Base-by-base conservation (phyloP, 2,329 filamentous ascomycete species). In the Talaromyces funiculosus region DNA sequence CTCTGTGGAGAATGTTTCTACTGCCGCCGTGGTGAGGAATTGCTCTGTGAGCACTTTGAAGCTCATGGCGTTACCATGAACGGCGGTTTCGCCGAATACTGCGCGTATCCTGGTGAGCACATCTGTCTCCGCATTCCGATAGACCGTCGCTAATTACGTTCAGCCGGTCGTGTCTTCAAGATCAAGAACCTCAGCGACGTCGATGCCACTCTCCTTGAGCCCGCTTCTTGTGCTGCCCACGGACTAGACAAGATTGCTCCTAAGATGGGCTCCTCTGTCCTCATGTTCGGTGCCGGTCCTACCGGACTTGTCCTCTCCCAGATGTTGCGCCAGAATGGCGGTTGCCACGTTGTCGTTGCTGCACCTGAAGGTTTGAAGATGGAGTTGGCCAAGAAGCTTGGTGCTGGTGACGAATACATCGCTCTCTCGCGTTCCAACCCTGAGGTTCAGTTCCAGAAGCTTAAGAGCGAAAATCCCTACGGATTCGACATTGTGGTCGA, bases 401-500 rank as follows among this genome's bases (percentile, higher is more conserved):
- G 71, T 22, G 77, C 80, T 7, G 81, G 77, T 16, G 80, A 82
- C 57, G 74, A 76, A 61, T 82, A 80, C 61, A 62, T 82, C 24
- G 72, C 72, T 35, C 74, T 82, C 22, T 80, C 78, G 1, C 75
- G 77, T 37, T 69, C 73, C 62, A 78, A 86, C 64, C 80, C 85
- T 5, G 74, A 78, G 38, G 80, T 79, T 16, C 85, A 88, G 68
- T 87, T 88, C 72, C 76, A 81, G 47, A 77, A 85, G 67, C 75
- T 90, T 63, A 86, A 85, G 76, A 74, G 77, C 43, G 81, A 85
- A 49, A 85, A 90, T 72, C 86, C 87, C 0, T 85, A 90, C 67
- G 88, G 88, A 3, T 90, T 90, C 69, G 87, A 90, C 65, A 85
- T 90, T 64, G 86, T 89, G 24, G 82, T 89, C 22, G 86, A 90